These are phyloP conservation scores for Amyloporia xantha DNA, from an alignment of 768 basidiomycete species.

Conservation along the genomic window DNA sequence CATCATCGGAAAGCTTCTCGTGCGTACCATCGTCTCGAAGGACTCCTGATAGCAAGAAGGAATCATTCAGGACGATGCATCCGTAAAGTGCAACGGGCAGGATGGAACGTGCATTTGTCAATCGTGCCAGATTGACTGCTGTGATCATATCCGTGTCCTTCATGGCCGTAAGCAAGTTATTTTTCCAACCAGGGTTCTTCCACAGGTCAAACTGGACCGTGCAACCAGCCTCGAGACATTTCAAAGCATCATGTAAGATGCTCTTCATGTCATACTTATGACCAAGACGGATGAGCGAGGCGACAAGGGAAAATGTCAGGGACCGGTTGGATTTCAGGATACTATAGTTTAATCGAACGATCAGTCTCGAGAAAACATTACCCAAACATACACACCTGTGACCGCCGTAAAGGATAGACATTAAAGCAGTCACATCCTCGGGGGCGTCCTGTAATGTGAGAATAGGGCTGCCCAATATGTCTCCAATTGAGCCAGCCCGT, in stretches of 20 bases:
- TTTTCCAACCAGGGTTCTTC: background rate
- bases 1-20: conserved; percentile 1
- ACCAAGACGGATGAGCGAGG: background rate
- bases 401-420: background rate
- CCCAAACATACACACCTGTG: background rate
- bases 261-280: conserved; percentile 3
- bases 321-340: background rate
- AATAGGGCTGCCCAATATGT: conserved; percentile 9
- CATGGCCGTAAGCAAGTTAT: background rate
- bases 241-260: background rate
- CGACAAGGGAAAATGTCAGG: background rate
- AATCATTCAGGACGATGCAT: background rate
- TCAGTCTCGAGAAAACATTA: background rate
- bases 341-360: background rate
- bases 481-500: too few relatives aligned
- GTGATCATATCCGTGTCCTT: background rate
- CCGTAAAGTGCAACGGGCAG: conserved; percentile 6
- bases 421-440: background rate
- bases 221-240: background rate
- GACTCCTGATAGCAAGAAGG: background rate
- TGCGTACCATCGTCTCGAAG: conserved; percentile 1
- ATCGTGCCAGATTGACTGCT: conserved; percentile 8
- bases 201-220: background rate
- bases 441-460: conserved; percentile 7
- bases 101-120: conserved; percentile 9